Percentiles rank a stretch among this genome's conserved stretches.
Conservation (phyloP, 352 stramenopile species). For the Saprolegnia parasitica region DNA sequence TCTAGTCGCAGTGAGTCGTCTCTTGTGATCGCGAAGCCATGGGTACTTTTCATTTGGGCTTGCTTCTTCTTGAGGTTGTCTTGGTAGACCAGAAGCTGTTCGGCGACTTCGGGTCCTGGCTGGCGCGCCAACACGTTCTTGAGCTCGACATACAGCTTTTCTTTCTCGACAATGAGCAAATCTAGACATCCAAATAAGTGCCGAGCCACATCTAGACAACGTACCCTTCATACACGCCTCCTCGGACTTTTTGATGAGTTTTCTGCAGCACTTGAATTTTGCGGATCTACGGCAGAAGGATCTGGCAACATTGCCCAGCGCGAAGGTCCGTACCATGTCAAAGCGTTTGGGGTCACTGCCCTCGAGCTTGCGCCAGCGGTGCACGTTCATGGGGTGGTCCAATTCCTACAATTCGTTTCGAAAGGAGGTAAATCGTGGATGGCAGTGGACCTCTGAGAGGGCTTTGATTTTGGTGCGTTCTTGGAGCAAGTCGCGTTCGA, state of each 20-base stretch:
- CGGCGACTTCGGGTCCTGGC: conserved; percentile 77
- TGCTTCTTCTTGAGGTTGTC: conserved; percentile 85
- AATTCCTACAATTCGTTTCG: conserved; percentile 48
- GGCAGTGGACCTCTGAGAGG: conserved; percentile 50
- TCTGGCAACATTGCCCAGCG: neutral
- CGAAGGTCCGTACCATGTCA: conserved; percentile 43
- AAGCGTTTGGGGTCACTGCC: conserved; percentile 83
- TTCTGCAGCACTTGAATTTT: conserved; percentile 86
- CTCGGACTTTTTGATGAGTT: conserved; percentile 80
- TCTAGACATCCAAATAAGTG: conserved; percentile 31
- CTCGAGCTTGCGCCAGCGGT: conserved; percentile 89
- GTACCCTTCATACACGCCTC: conserved; percentile 49
- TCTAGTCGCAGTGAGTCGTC: conserved; percentile 36
- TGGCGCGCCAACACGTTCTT: conserved; percentile 86
- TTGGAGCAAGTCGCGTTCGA: conserved; percentile 71
- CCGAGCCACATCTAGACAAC: neutral
- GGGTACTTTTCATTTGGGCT: conserved; percentile 47
- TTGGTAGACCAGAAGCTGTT: conserved; percentile 84
- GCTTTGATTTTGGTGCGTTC: conserved; percentile 86
- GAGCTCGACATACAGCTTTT: conserved; percentile 90
- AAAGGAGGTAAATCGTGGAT: neutral
- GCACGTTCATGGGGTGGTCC: conserved; percentile 88
- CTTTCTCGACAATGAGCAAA: conserved; percentile 77
- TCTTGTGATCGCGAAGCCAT: conserved; percentile 4
- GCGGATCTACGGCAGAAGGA: conserved; percentile 36